phyloP scores from a whole-genome alignment of 495 filamentous ascomycete genomes.

The Clohesyomyces aquaticus region DNA sequence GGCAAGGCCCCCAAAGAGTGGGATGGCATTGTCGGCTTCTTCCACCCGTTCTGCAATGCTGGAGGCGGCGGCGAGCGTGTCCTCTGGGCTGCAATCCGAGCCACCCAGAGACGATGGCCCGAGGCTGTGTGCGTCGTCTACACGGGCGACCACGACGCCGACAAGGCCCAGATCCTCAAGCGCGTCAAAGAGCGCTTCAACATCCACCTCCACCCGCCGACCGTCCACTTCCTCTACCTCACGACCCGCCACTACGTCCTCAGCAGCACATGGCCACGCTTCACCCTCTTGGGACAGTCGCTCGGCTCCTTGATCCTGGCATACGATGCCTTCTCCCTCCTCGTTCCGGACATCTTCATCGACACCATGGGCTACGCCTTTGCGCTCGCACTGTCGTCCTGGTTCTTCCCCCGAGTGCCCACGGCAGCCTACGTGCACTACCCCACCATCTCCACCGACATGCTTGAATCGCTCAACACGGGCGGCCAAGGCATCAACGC shows the following conservation, averaged over 20 bases:
- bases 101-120: slow-evolving; percentile 88
- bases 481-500: slow-evolving; percentile 81
- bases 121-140: slow-evolving; percentile 88
- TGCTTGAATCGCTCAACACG: slow-evolving; percentile 75
- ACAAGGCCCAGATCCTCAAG: slow-evolving; percentile 75
- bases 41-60: slow-evolving; percentile 97
- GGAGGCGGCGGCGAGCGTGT: slow-evolving; percentile 96
- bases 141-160: slow-evolving; percentile 88
- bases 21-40: slow-evolving; percentile 89
- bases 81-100: slow-evolving; percentile 91
- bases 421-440: slow-evolving; percentile 96
- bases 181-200: slow-evolving; percentile 83
- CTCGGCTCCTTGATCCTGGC: slow-evolving; percentile 84
- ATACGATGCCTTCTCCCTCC: slow-evolving; percentile 87
- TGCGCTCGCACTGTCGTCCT: slow-evolving; percentile 76
- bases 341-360: slow-evolving; percentile 91
- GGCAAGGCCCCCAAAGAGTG: slow-evolving; percentile 62
- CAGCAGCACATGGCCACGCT: slow-evolving; percentile 81
- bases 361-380: slow-evolving; percentile 99
- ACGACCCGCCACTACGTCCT: slow-evolving; percentile 83
- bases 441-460: slow-evolving; percentile 97
- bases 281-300: slow-evolving; percentile 93
- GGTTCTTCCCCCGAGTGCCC: slow-evolving; percentile 78
- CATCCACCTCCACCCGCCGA: slow-evolving; percentile 83
- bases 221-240: slow-evolving; percentile 85